phyloP scores from a whole-genome alignment of 108 stramenopile species.

The Nannochloropsis granulata region DNA sequence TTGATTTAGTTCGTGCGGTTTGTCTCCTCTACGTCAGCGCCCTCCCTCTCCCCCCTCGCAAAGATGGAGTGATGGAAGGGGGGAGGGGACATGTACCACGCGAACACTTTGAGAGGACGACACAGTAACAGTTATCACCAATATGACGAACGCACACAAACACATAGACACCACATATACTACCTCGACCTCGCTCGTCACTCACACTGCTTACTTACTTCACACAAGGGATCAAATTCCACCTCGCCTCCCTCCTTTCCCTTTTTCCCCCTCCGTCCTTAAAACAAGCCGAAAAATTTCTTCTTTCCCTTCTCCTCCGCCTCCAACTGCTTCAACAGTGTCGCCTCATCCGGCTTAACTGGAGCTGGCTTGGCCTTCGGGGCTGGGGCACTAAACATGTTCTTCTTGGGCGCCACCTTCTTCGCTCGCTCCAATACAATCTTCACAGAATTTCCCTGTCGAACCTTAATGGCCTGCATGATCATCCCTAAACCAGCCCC shows the following conservation, averaged over 20 bases:
- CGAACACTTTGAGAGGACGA: no score
- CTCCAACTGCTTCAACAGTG: slow-evolving; percentile 17
- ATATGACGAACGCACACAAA: no score
- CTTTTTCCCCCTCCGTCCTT: neutral
- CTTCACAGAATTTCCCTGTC: slow-evolving; percentile 16
- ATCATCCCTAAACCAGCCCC: slow-evolving; percentile 73
- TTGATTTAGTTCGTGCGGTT: no score
- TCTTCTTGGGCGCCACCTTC: slow-evolving; percentile 11
- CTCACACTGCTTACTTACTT: no score
- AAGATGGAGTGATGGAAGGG: no score
- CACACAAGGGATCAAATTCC: no score
- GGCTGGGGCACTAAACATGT: neutral
- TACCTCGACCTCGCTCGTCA: no score
- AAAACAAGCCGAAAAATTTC: slow-evolving; percentile 35
- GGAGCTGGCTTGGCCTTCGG: neutral
- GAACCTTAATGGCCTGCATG: slow-evolving; percentile 70
- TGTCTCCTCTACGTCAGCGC: no score
- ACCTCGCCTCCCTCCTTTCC: neutral
- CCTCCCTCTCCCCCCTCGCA: no score
- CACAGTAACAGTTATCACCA: no score
- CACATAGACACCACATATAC: no score
- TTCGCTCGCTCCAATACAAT: slow-evolving; percentile 23
- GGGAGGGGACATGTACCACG: no score
- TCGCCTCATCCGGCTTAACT: slow-evolving; percentile 4
- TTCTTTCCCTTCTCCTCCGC: slow-evolving; percentile 26